These are phyloP conservation scores for Fraxinus anomala DNA, from an alignment of 257 asterid genomes.

Conservation along the genomic window DNA sequence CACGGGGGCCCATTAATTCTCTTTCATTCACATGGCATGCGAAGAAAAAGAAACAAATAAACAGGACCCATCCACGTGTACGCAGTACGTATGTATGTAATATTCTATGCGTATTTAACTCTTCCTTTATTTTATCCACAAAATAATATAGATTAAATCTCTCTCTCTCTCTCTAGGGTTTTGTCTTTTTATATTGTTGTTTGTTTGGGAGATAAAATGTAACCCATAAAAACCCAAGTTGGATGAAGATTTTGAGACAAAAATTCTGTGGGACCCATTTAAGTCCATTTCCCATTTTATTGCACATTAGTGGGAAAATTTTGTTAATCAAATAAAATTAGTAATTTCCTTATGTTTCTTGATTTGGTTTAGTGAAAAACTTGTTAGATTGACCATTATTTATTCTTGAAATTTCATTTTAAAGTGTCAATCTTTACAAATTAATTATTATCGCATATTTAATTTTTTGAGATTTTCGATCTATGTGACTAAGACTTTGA, in stretches of 20 bases:
- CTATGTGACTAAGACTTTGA: too few species aligned
- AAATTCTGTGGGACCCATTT: constrained; percentile 5
- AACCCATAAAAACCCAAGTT: neutral
- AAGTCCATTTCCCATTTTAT: neutral
- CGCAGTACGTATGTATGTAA: neutral
- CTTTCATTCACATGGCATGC: constrained; percentile 41
- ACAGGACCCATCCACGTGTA: neutral
- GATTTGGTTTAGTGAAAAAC: too few species aligned
- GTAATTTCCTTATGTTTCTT: too few species aligned
- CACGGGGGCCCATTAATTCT: constrained; percentile 49
- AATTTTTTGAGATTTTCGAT: too few species aligned
- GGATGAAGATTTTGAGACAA: neutral
- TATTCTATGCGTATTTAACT: neutral
- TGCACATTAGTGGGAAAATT: too few species aligned
- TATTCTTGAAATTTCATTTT: too few species aligned
- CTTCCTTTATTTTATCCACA: constrained; percentile 13
- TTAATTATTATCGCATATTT: too few species aligned
- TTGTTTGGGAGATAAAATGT: neutral
- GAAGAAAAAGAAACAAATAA: neutral
- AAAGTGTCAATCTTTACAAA: neutral
- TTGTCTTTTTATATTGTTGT: neutral
- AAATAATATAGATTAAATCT: neutral
- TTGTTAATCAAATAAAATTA: too few species aligned
- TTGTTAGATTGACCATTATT: too few species aligned
- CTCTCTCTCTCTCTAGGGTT: neutral